These are phyloP conservation scores for Ophiocordyceps camponoti-floridani DNA, from an alignment of 2,329 filamentous ascomycete genomes.

Conservation along the genomic window DNA sequence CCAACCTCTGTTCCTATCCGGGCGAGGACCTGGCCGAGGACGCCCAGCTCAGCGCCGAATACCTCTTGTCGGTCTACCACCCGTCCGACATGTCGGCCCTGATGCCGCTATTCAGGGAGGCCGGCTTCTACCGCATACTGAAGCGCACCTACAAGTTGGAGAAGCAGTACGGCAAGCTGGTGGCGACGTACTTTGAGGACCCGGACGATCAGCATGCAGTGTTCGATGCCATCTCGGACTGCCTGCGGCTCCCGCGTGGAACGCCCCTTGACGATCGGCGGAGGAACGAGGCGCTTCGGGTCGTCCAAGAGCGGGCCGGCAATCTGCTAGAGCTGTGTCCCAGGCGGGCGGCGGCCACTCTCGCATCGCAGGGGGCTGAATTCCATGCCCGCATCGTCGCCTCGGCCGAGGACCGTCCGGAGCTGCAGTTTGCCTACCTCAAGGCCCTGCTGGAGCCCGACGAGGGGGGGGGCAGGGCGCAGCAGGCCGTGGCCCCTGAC, in stretches of 20 bases:
- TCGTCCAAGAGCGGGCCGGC: slow-evolving; percentile 46
- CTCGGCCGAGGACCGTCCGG: slow-evolving; percentile 39
- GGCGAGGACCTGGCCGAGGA: slow-evolving; percentile 70
- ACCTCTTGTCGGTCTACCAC: slow-evolving; percentile 82
- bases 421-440: slow-evolving; percentile 61
- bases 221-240: slow-evolving; percentile 65
- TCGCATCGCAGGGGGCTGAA: slow-evolving; percentile 42
- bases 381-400: slow-evolving; percentile 50
- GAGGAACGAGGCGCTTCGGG: slow-evolving; percentile 47
- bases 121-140: slow-evolving; percentile 76
- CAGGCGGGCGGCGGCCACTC: slow-evolving; percentile 41
- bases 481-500: slow-evolving; percentile 19
- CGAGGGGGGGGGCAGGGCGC: slow-evolving; percentile 12
- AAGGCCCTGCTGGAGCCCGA: slow-evolving; percentile 53
- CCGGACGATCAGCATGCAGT: slow-evolving; percentile 54
- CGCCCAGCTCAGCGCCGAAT: slow-evolving; percentile 92
- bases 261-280: slow-evolving; percentile 45
- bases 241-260: slow-evolving; percentile 44
- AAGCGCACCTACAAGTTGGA: slow-evolving; percentile 76
- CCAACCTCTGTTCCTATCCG: slow-evolving; percentile 71
- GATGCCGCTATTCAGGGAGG: slow-evolving; percentile 60
- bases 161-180: slow-evolving; percentile 58
- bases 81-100: slow-evolving; percentile 64
- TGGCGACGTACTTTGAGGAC: slow-evolving; percentile 76
- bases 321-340: slow-evolving; percentile 53